Conservation (phyloP, 2,329 filamentous ascomycete genomes). For the Colletotrichum sublineola region DNA sequence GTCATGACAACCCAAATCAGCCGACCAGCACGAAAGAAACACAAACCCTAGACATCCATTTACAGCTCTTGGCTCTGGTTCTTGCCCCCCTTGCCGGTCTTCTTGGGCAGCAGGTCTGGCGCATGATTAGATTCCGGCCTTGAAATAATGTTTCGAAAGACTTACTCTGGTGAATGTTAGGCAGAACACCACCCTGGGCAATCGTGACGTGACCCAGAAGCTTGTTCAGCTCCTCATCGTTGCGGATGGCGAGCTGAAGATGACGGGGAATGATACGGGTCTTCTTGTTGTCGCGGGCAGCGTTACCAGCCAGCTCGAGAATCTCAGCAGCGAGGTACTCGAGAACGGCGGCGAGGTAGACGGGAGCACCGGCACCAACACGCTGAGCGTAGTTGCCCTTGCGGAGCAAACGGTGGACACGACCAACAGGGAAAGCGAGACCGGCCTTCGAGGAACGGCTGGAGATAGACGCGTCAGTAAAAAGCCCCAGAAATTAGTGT, state of each 20-base stretch:
- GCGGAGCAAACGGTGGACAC: conserved; percentile 98
- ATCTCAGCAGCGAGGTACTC: conserved; percentile 99
- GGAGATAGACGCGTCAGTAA: conserved; percentile 54
- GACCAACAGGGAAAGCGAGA: conserved; percentile 98
- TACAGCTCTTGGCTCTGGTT: conserved; percentile 95
- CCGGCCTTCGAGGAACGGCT: conserved; percentile 99
- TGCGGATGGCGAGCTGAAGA: conserved; percentile 98
- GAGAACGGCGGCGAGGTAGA: conserved; percentile 96
- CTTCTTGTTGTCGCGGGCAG: conserved; percentile 99
- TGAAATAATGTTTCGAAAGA: conserved; percentile 45
- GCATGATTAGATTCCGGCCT: conserved; percentile 53
- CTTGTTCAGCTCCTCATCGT: conserved; percentile 99
- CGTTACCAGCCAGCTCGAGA: conserved; percentile 98
- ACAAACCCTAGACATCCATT: conserved; percentile 63
- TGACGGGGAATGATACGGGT: conserved; percentile 99
- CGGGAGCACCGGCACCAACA: conserved; percentile 97
- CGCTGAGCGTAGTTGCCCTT: conserved; percentile 99
- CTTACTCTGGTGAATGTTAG: conserved; percentile 97
- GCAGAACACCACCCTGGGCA: conserved; percentile 95
- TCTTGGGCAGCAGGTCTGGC: conserved; percentile 97
- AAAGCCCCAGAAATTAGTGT: neutral
- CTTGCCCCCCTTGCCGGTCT: conserved; percentile 96
- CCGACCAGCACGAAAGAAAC: conserved; percentile 71
- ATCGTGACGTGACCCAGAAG: conserved; percentile 96
- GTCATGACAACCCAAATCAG: conserved; percentile 83